These are phyloP conservation scores for Dipteronia sinensis DNA, from an alignment of 345 rosid species.

Conservation along the genomic window DNA sequence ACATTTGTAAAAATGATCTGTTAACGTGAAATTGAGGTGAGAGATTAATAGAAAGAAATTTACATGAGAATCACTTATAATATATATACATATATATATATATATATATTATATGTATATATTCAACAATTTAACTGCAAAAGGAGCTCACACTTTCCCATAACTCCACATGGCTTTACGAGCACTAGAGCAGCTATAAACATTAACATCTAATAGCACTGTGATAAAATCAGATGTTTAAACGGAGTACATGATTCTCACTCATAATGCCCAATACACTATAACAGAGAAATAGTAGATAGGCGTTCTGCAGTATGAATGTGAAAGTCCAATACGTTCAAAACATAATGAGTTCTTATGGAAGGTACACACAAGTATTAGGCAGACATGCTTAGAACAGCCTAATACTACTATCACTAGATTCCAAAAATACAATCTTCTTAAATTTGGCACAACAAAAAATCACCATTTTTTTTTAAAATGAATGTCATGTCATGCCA, in stretches of 20 bases:
- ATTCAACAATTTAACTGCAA: neutral
- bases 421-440: neutral
- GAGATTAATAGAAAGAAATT: constrained; percentile 9
- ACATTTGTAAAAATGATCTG: constrained; percentile 98
- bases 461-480: no score
- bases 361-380: neutral
- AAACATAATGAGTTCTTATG: neutral
- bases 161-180: neutral
- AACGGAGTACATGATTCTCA: neutral
- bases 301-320: neutral
- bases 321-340: neutral
- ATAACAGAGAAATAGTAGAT: neutral
- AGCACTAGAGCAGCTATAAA: neutral
- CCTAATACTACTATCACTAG: neutral
- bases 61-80: neutral
- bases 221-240: neutral
- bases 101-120: no score
- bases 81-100: neutral
- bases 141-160: neutral
- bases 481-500: neutral
- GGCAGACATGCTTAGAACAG: neutral
- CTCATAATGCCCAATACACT: neutral
- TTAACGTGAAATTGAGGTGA: constrained; percentile 19
- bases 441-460: neutral
- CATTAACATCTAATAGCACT: neutral